A percentile compares a stretch with the other conserved stretches of the same genome.
Conservation (phyloP, 495 filamentous ascomycete genomes). For the Tuber aestivum region DNA sequence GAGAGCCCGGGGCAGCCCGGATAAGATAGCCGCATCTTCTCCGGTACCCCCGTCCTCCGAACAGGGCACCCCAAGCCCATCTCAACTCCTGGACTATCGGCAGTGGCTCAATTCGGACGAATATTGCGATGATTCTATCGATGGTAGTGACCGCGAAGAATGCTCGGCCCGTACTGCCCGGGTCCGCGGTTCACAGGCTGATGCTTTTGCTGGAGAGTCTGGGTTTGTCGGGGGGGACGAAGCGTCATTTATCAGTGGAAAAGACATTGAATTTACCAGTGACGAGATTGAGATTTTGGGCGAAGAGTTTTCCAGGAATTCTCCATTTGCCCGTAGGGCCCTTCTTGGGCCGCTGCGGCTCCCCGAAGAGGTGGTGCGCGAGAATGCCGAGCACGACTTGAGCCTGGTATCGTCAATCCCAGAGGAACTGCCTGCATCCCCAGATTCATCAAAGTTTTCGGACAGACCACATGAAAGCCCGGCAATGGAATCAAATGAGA, state of each 20-base stretch:
- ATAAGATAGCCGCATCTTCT: neutral
- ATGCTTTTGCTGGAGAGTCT: slow-evolving; percentile 21
- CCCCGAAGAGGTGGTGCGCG: neutral
- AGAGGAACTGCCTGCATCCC: neutral
- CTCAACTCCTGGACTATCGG: slow-evolving; percentile 7
- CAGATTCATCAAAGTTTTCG: neutral
- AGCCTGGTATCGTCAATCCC: neutral
- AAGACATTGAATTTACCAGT: neutral
- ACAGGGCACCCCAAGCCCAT: slow-evolving; percentile 1
- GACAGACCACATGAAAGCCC: neutral
- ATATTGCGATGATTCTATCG: slow-evolving; percentile 15
- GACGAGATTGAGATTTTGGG: neutral
- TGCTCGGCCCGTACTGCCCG: slow-evolving; percentile 9
- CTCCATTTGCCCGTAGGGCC: neutral
- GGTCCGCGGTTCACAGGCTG: slow-evolving; percentile 10
- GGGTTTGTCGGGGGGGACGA: slow-evolving; percentile 32
- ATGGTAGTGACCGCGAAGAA: slow-evolving; percentile 13
- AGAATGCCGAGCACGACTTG: neutral
- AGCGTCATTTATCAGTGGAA: slow-evolving; percentile 10
- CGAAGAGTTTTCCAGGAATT: slow-evolving; percentile 1
- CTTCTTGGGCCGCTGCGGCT: neutral
- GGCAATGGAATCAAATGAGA: neutral
- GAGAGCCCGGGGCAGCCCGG: slow-evolving; percentile 5
- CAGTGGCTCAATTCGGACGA: slow-evolving; percentile 29
- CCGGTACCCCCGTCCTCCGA: slow-evolving; percentile 4